phyloP scores from a whole-genome alignment of 495 filamentous ascomycete genomes.

The Penicillium daleae region DNA sequence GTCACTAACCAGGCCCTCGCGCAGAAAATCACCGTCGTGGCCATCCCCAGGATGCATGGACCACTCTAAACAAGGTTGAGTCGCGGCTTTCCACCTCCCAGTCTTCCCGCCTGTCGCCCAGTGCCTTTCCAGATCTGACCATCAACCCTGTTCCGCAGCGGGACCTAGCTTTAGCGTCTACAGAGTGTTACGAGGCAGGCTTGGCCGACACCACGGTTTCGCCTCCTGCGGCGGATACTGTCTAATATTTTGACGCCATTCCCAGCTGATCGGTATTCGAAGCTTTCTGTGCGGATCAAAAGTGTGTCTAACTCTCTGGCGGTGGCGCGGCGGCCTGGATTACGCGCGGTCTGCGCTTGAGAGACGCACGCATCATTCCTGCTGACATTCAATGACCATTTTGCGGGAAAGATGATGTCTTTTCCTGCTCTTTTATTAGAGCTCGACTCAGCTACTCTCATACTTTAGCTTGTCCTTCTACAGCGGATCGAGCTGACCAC shows the following conservation, averaged over 20 bases:
- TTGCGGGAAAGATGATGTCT: background rate
- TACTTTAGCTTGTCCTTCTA: background rate
- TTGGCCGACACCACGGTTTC: constrained; percentile 20
- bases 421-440: background rate
- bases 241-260: background rate
- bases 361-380: constrained; percentile 1
- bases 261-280: constrained; percentile 7
- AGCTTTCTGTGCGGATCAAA: constrained; percentile 6
- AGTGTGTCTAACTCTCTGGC: background rate
- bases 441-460: background rate
- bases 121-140: constrained; percentile 20
- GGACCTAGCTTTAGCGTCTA: constrained; percentile 28
- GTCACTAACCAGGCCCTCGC: constrained; percentile 11
- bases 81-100: constrained; percentile 17
- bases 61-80: constrained; percentile 13
- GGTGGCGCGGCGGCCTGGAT: background rate
- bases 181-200: constrained; percentile 30
- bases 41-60: constrained; percentile 9
- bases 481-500: background rate
- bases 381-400: background rate
- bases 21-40: constrained; percentile 18
- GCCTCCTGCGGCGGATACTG: constrained; percentile 9
- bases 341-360: constrained; percentile 8
- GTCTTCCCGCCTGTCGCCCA: constrained; percentile 19
- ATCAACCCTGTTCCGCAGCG: constrained; percentile 24